Evolutionary conservation across 129 eudicot genomes (phyloP), one percentile per base, ranked within the genome.

Genomic region (Heracleum sosnowskyi): DNA sequence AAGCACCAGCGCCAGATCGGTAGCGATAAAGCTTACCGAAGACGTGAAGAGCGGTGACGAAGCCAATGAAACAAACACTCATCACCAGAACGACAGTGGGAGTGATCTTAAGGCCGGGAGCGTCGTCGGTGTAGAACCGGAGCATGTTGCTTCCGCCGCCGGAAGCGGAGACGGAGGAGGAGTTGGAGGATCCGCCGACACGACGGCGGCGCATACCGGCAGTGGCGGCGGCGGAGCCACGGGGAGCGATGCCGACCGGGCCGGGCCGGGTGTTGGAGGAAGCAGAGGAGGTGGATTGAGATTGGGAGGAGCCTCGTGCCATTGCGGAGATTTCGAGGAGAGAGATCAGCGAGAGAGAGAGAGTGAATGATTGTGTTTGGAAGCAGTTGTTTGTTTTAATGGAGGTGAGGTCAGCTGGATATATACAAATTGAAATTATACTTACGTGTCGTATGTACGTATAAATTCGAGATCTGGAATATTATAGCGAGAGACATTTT

Each of bases 81-180:
- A 91, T 82, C 17, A 91, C 87, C 20, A 91, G 91, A 16, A 91
- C 97, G 20, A 89, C 86, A 9, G 91, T 91, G 46, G 97, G 97
- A 5, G 86, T 53, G 89, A 91, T 91, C 83, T 89, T 91, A 2
- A 91, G 84, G n/a, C 97, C 97, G 1, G 93, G 97, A 69, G 97
- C 89, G 70, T 91, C 97, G 79, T 91, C 97, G 63, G 97, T 91
- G 80, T 91, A 91, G 86, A 91, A 91, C 22, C 97, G 79, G n/a
- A 91, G 87, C 93, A 91, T 88, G 81, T 91, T 91, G 79, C 89
- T 73, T 4, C 68, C 68, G 16, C 68, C 68, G 68, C 34, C 29
- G 20, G 76, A 34, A 5, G 73, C 31, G 1, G 78, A 70, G 53
- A 60, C 84, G 60, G 82, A 34, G 71, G 77, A 28, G 74, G 82